Base-by-base conservation (phyloP, 306 rosid genomes). In the Adenanthera pavonina region DNA sequence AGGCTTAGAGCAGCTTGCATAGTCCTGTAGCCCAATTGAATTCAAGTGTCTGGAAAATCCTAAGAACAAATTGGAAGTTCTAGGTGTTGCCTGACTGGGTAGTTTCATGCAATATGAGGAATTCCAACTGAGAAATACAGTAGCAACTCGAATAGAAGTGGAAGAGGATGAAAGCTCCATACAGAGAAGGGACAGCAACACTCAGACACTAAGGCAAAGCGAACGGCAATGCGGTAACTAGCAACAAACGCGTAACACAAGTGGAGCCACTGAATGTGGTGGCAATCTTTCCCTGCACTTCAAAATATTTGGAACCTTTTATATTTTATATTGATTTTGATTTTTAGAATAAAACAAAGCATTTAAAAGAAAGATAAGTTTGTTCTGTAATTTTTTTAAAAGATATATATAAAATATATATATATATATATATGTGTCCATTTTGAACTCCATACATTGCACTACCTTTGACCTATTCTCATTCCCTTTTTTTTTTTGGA, bases 161-260 rank as follows among this genome's bases (percentile, higher is more conserved):
- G 86, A 69, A 17, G 89, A 72, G 74, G 82, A 74, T 36, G 95
- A 88, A 84, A 91, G 91, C 89, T 89, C 97, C 97, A 92, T 91
- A 16, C 41, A 80, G 69, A 79, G 83, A 15, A 78, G 78, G 73
- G 15, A 64, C 49, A 77, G 36, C 62, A 54, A 54, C 19, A 71
- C 56, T 16, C 64, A 72, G 60, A 77, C 66, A 80, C 75, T 43
- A 34, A 78, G 41, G 46, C 69, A 69, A 68, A 36, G 4, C 38
- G 25, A 75, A 40, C 12, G 10, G 61, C 41, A 52, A 34, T 15
- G 36, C 10, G 76, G 30, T 40, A 46, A 53, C 43, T 13, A 43
- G 25, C 57, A 41, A 74, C 47, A 8, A 54, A 54, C 74, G 13
- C 64, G 6, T 13, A 7, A 54, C 13, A 19, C 12, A 8, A 41